A percentile compares a stretch with the other conserved stretches of the same genome.
Conservation (phyloP, 331 rosid species). For the Quercus phellos region DNA sequence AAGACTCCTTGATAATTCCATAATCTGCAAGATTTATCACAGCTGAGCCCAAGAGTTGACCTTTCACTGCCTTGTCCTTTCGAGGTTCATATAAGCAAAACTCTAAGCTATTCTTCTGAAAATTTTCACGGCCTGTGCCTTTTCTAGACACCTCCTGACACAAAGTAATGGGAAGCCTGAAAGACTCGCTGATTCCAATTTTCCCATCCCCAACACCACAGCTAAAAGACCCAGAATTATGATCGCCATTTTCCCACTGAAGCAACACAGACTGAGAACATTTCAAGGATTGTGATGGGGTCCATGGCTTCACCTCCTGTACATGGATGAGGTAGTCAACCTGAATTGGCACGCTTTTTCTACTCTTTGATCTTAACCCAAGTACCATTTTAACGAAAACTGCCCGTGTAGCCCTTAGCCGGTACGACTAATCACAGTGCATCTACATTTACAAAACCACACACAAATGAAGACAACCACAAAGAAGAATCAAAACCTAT, state of each 20-base stretch:
- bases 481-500: constrained; percentile 2
- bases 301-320: constrained; percentile 80
- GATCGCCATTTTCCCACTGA: constrained; percentile 73
- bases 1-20: constrained; percentile 43
- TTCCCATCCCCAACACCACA: constrained; percentile 37
- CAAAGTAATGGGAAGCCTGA: constrained; percentile 48
- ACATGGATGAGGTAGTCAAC: constrained; percentile 55
- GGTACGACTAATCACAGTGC: constrained; percentile 8
- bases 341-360: constrained; percentile 45
- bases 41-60: constrained; percentile 63
- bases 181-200: constrained; percentile 54
- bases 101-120: constrained; percentile 64
- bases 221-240: constrained; percentile 40
- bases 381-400: constrained; percentile 51
- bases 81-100: constrained; percentile 48
- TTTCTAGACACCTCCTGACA: constrained; percentile 50
- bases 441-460: constrained; percentile 34
- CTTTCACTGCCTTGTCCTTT: constrained; percentile 54
- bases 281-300: constrained; percentile 47
- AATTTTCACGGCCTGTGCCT: constrained; percentile 35
- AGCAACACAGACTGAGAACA: constrained; percentile 51
- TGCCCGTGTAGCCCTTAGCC: constrained; percentile 11
- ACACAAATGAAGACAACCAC: constrained; percentile 13
- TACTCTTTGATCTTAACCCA: constrained; percentile 65
- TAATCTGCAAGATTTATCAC: constrained; percentile 60